phyloP scores from a whole-genome alignment of 371 early-diverging fungal species.

The Globomyces sp. region DNA sequence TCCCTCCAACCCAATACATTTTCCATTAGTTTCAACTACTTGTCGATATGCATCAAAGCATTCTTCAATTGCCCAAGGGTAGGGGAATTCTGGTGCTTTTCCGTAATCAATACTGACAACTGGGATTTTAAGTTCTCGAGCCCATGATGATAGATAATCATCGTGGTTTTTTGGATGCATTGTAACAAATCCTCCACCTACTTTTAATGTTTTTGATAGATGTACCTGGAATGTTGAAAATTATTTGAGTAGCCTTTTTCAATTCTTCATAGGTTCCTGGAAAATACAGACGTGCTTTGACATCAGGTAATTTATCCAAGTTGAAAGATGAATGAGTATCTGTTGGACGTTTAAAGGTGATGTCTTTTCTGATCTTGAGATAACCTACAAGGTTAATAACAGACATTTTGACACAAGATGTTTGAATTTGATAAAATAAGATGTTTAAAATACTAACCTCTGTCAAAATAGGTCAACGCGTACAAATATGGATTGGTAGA shows the following conservation, averaged over 20 bases:
- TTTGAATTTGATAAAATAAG: not conserved
- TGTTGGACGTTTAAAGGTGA: slow-evolving; percentile 54
- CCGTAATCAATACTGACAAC: slow-evolving; percentile 87
- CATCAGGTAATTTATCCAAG: slow-evolving; percentile 15
- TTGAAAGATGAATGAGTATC: slow-evolving; percentile 34
- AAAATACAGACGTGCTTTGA: slow-evolving; percentile 52
- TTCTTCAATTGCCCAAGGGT: slow-evolving; percentile 89
- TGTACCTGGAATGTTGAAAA: slow-evolving; percentile 70
- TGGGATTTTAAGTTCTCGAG: slow-evolving; percentile 38
- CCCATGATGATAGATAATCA: slow-evolving; percentile 47
- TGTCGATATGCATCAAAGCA: slow-evolving; percentile 84
- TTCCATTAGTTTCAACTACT: slow-evolving; percentile 46
- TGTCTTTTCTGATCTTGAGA: slow-evolving; percentile 55
- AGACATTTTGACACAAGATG: not conserved
- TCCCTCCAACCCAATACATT: slow-evolving; percentile 52
- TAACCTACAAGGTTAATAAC: slow-evolving; percentile 19
- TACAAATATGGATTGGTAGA: slow-evolving; percentile 64
- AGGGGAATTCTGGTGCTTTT: slow-evolving; percentile 95
- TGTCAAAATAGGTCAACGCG: slow-evolving; percentile 44
- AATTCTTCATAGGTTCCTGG: slow-evolving; percentile 46
- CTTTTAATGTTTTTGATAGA: too few relatives aligned
- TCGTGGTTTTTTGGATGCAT: slow-evolving; percentile 48
- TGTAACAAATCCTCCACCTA: slow-evolving; percentile 77
- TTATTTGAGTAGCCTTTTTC: slow-evolving; percentile 51
- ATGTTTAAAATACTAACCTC: slow-evolving; percentile 19